A percentile compares a stretch with the other conserved stretches of the same genome.
These are phyloP conservation scores for Pseudogymnoascus sp. DNA, from an alignment of 2,329 filamentous ascomycete genomes.

Conservation along the genomic window DNA sequence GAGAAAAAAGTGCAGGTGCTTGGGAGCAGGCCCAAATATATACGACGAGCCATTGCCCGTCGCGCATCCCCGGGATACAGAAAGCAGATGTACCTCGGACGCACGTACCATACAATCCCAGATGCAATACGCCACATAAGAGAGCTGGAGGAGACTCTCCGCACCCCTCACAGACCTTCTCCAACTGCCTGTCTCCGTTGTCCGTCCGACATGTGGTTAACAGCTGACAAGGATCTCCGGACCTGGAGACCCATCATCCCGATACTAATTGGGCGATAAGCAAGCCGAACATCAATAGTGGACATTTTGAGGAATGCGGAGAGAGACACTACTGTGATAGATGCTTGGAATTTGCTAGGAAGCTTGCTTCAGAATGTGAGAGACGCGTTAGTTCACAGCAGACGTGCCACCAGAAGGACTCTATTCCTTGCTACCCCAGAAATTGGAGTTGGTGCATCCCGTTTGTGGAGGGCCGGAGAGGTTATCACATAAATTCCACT, in stretches of 20 bases:
- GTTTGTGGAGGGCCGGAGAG: background rate
- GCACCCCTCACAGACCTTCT: background rate
- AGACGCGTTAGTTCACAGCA: background rate
- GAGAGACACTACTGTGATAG: background rate
- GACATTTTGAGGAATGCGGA: background rate
- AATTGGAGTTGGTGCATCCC: background rate
- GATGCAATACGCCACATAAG: background rate
- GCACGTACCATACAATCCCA: background rate
- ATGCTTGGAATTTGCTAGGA: background rate
- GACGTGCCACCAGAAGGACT: background rate
- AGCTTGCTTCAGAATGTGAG: background rate
- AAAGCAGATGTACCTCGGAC: background rate
- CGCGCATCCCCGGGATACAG: background rate
- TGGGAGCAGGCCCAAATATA: background rate
- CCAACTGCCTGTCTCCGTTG: background rate
- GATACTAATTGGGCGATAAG: background rate
- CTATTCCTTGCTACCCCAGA: constrained; percentile 3
- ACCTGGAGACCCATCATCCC: background rate
- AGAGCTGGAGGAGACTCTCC: background rate
- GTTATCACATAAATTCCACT: constrained; percentile 5
- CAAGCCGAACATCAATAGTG: background rate
- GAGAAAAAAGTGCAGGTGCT: background rate
- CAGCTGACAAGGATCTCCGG: background rate
- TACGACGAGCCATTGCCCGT: background rate
- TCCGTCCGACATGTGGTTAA: constrained; percentile 5